phyloP scores from a whole-genome alignment of 352 stramenopile species.

The Phytophthora sojae region DNA sequence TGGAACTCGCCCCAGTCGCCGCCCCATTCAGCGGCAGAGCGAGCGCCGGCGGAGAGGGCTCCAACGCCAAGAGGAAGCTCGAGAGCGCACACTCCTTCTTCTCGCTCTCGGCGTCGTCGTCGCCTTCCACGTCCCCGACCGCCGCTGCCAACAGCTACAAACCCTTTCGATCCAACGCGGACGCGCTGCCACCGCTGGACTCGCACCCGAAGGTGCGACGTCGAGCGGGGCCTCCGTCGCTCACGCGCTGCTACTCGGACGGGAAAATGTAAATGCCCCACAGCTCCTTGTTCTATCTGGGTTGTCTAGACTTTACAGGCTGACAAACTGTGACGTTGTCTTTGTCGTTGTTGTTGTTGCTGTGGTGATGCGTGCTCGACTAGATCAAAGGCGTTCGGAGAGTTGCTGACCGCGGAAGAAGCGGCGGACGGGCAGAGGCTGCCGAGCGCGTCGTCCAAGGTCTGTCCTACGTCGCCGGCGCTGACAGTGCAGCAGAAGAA shows the following conservation, averaged over 20 bases:
- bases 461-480: conserved; percentile 40
- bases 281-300: neutral
- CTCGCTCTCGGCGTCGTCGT: conserved; percentile 23
- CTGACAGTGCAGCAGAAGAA: conserved; percentile 34
- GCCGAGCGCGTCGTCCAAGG: conserved; percentile 3
- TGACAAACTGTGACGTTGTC: neutral
- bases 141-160: conserved; percentile 27
- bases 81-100: conserved; percentile 43
- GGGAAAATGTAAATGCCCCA: conserved; percentile 67
- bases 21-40: conserved; percentile 26
- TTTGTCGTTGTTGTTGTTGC: neutral
- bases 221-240: conserved; percentile 36
- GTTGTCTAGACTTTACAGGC: no score
- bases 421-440: conserved; percentile 17
- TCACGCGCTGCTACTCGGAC: conserved; percentile 75
- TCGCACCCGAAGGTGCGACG: conserved; percentile 64
- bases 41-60: conserved; percentile 33
- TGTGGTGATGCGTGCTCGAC: conserved; percentile 11
- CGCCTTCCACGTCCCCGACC: conserved; percentile 24
- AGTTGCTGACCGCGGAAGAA: conserved; percentile 43
- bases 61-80: conserved; percentile 76
- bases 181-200: conserved; percentile 43
- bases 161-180: conserved; percentile 34
- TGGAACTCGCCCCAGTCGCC: conserved; percentile 47
- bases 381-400: conserved; percentile 46